A percentile compares a stretch with the other conserved stretches of the same genome.
These are phyloP conservation scores for Arabis alpina DNA, from an alignment of 345 rosid species.

Conservation along the genomic window DNA sequence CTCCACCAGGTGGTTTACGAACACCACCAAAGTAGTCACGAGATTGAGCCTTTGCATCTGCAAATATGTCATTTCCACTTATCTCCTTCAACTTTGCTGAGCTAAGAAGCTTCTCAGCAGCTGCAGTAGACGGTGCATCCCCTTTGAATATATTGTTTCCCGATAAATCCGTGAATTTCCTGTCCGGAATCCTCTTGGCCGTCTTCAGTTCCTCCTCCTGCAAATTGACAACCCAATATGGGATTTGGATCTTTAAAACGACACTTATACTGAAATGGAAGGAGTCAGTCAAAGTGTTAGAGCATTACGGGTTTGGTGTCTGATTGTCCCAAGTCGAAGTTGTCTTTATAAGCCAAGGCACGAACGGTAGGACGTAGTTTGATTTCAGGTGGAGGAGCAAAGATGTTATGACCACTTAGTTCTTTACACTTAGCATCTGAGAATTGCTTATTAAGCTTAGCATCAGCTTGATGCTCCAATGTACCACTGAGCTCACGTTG, in stretches of 20 bases:
- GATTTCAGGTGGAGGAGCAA: conserved; percentile 97
- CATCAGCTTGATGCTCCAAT: conserved; percentile 57
- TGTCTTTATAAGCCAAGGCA: conserved; percentile 73
- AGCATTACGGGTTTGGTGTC: conserved; percentile 24
- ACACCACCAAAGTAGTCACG: conserved; percentile 93
- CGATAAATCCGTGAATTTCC: conserved; percentile 74
- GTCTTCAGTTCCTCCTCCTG: conserved; percentile 72
- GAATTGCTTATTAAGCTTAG: conserved; percentile 74
- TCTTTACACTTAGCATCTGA: conserved; percentile 90
- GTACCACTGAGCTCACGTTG: conserved; percentile 94
- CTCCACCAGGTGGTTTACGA: conserved; percentile 97
- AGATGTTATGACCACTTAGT: conserved; percentile 91
- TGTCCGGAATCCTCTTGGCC: conserved; percentile 76
- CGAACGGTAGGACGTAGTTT: conserved; percentile 73
- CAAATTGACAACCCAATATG: conserved; percentile 2
- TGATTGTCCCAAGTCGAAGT: conserved; percentile 66
- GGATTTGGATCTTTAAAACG: too few species aligned
- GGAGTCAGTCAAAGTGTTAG: conserved; percentile 2
- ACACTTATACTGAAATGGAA: not conserved
- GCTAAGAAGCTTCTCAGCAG: conserved; percentile 72
- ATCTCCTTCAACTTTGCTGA: conserved; percentile 79
- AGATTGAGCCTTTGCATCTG: conserved; percentile 79
- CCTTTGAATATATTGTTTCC: conserved; percentile 88
- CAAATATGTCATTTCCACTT: conserved; percentile 82
- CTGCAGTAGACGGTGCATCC: conserved; percentile 49